phyloP scores from a whole-genome alignment of 768 basidiomycete genomes.

The Podaxis sp. region DNA sequence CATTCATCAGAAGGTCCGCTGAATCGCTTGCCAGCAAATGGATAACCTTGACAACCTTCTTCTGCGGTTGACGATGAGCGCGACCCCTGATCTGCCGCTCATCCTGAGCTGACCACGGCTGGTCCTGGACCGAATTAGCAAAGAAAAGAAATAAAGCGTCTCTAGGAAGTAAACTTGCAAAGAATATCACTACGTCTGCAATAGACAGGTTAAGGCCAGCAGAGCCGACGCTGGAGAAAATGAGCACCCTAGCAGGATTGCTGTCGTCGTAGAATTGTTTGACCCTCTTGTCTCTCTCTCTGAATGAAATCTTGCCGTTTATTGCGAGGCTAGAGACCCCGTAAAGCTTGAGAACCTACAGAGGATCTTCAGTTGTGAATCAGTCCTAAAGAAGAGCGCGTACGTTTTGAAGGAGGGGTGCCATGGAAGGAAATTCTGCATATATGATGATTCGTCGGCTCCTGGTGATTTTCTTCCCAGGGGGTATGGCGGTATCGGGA shows the following conservation, averaged over 20 bases:
- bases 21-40: slow-evolving; percentile 24
- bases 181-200: slow-evolving; percentile 20
- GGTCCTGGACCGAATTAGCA: slow-evolving; percentile 24
- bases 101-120: background rate
- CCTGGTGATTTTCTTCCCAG: background rate
- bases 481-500: background rate
- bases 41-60: slow-evolving; percentile 17
- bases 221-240: slow-evolving; percentile 23
- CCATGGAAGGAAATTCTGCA: background rate
- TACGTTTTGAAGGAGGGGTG: background rate
- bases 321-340: background rate
- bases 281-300: background rate
- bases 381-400: background rate
- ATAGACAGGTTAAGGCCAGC: slow-evolving; percentile 23
- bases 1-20: slow-evolving; percentile 22
- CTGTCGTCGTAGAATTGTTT: background rate
- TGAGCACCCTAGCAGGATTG: slow-evolving; percentile 9
- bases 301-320: background rate
- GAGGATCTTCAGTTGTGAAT: background rate
- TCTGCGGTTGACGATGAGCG: slow-evolving; percentile 26
- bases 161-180: slow-evolving; percentile 17
- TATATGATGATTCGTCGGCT: background rate
- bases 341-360: background rate
- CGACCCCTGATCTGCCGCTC: slow-evolving; percentile 17
- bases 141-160: slow-evolving; percentile 10